Base-by-base conservation (phyloP, 2,329 filamentous ascomycete genomes). In the Saccharata proteae region DNA sequence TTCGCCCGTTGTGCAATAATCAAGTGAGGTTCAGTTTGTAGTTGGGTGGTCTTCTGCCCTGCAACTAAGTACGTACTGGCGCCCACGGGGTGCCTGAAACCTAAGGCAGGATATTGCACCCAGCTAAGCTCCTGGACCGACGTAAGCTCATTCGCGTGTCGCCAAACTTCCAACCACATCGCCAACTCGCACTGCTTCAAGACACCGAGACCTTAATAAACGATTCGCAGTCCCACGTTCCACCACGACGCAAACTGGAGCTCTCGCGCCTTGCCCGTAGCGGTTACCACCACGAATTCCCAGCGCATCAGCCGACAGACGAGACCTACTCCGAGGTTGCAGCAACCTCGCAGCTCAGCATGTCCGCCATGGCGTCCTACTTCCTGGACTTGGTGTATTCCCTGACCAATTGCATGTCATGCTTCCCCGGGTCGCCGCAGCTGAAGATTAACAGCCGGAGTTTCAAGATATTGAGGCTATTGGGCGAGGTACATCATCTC, bases 361-460 rank as follows among this genome's bases (percentile, higher is more conserved):
- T 39, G 38, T 36, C 38, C 15, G 37, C 39, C 9, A 11, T 57
- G 38, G 47, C 58, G 19, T 62, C 61, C 37, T 78, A 92, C 52
- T 66, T 96, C 39, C 72, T 88, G 43, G 90, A 96, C 55, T 67
- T 93, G 20, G 64, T 96, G 44, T 93, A 90, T 58, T 92, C 85
- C 38, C 71, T 98, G 39, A 85, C 83, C 41, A 92, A 86, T 61
- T 96, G 88, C 67, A 77, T 96, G 59, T 88, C 80, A 58, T 98
- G 90, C 65, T 96, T 98, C 53, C 88, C 90, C 10, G 82, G 82
- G 45, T 88, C 84, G 42, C 88, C 90, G 36, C 84, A 88, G 35
- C 73, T 98, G 44, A 93, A 90, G 61, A 90, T 98, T 64, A 96
- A 96, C 59, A 80, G 71, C 50, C 77, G 85, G 39, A 90, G 77